Conservation (phyloP, 1,284 basidiomycete species). For the Vanrija pseudolonga region DNA sequence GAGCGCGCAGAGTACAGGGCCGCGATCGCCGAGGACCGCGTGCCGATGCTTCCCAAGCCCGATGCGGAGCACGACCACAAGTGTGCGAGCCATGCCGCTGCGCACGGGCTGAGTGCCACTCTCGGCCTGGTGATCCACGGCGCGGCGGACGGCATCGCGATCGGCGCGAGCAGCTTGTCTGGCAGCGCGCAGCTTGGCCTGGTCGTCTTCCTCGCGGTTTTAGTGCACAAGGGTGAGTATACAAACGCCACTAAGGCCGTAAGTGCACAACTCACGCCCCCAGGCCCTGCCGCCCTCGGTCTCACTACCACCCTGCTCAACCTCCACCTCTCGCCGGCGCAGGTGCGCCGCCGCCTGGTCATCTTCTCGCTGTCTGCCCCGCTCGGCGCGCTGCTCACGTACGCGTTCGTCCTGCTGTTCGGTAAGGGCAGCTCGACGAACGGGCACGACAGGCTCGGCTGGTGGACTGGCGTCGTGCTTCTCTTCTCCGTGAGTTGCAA, state of each 20-base stretch:
- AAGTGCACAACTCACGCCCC: background rate
- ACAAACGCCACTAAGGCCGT: background rate
- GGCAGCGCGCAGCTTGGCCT: constrained; percentile 57
- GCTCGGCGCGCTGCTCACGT: constrained; percentile 66
- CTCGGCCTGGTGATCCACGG: constrained; percentile 81
- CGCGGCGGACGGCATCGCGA: constrained; percentile 81
- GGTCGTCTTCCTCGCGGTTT: constrained; percentile 79
- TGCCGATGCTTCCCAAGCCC: constrained; percentile 10
- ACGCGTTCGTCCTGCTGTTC: constrained; percentile 60
- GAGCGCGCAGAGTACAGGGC: background rate
- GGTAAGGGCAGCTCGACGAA: constrained; percentile 30
- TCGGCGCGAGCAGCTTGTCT: constrained; percentile 62
- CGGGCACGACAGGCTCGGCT: constrained; percentile 32
- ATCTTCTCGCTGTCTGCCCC: constrained; percentile 78
- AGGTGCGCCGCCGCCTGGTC: constrained; percentile 70
- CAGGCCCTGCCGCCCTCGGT: constrained; percentile 80
- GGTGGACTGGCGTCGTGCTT: constrained; percentile 61
- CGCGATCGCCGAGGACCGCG: background rate
- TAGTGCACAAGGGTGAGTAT: constrained; percentile 76
- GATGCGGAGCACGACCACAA: constrained; percentile 2
- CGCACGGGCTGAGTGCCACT: constrained; percentile 62
- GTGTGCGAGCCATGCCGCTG: constrained; percentile 12
- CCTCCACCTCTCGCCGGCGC: constrained; percentile 61
- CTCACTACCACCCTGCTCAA: constrained; percentile 75
- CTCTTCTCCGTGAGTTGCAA: constrained; percentile 45